Percentiles rank a stretch among this genome's conserved stretches.
These are phyloP conservation scores for Cercospora sojina DNA, from an alignment of 2,329 filamentous ascomycete genomes.

Conservation along the genomic window DNA sequence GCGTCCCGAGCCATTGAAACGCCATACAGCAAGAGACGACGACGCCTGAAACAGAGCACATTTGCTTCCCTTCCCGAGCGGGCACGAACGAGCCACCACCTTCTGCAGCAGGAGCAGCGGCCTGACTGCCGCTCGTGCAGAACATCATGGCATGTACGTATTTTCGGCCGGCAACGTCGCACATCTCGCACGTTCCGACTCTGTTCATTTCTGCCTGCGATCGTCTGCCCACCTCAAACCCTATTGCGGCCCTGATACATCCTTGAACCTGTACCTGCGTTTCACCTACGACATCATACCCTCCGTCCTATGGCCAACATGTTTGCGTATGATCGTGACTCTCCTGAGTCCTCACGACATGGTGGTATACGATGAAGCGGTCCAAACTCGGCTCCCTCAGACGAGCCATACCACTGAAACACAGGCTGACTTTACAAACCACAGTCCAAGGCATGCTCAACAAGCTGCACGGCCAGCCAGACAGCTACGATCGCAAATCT, in stretches of 20 bases:
- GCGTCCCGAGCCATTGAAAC: not conserved
- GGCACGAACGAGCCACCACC: not conserved
- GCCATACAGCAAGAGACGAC: not conserved
- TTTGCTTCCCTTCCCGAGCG: not conserved
- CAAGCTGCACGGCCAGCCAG: slow-evolving; percentile 92
- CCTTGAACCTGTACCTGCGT: slow-evolving; percentile 20
- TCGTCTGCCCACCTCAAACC: slow-evolving; percentile 8
- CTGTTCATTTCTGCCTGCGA: slow-evolving; percentile 4
- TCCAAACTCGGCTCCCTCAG: slow-evolving; percentile 19
- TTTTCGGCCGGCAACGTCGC: not conserved
- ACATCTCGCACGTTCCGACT: not conserved
- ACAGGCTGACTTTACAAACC: slow-evolving; percentile 24
- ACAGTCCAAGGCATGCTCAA: slow-evolving; percentile 67
- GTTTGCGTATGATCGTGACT: slow-evolving; percentile 3
- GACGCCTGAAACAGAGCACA: not conserved
- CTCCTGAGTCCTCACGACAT: slow-evolving; percentile 16
- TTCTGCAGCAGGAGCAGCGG: slow-evolving; percentile 1
- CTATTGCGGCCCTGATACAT: slow-evolving; percentile 9
- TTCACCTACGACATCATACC: slow-evolving; percentile 20
- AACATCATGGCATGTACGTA: slow-evolving; percentile 21
- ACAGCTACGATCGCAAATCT: slow-evolving; percentile 98
- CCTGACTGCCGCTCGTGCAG: not conserved
- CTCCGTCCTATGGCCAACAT: slow-evolving; percentile 13
- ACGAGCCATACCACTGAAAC: slow-evolving; percentile 19
- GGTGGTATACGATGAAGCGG: slow-evolving; percentile 14